phyloP scores from a whole-genome alignment of 305 asterid species.

The Solanum hybrid region DNA sequence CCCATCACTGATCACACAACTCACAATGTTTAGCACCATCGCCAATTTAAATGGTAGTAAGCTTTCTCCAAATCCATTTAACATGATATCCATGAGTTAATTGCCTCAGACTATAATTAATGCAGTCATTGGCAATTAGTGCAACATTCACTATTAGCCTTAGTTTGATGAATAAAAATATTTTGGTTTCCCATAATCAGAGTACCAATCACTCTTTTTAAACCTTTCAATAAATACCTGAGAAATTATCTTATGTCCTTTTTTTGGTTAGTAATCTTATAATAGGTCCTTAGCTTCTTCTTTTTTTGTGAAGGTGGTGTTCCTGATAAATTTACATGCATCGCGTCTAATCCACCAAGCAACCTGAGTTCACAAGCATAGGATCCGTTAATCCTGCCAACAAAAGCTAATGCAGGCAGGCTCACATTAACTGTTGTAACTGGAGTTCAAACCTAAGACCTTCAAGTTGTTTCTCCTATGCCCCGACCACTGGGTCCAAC shows the following conservation, averaged over 20 bases:
- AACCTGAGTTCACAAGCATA: background rate
- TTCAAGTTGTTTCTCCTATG: background rate
- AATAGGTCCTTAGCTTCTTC: background rate
- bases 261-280: background rate
- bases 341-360: background rate
- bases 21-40: background rate
- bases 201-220: background rate
- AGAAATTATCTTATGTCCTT: background rate
- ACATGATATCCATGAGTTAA: background rate
- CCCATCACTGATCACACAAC: background rate
- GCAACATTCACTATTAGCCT: background rate
- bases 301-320: background rate
- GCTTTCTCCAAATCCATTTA: background rate
- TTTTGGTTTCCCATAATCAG: background rate
- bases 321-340: background rate
- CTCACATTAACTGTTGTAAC: background rate
- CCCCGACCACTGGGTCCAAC: background rate
- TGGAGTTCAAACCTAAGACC: background rate
- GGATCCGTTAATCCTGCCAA: background rate
- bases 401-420: background rate
- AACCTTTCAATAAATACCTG: background rate
- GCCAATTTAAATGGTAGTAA: background rate
- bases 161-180: background rate
- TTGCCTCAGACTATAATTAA: background rate
- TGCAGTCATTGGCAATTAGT: background rate